These are phyloP conservation scores for Pezicula neosporulosa DNA, from an alignment of 2,329 filamentous ascomycete species.

Conservation along the genomic window DNA sequence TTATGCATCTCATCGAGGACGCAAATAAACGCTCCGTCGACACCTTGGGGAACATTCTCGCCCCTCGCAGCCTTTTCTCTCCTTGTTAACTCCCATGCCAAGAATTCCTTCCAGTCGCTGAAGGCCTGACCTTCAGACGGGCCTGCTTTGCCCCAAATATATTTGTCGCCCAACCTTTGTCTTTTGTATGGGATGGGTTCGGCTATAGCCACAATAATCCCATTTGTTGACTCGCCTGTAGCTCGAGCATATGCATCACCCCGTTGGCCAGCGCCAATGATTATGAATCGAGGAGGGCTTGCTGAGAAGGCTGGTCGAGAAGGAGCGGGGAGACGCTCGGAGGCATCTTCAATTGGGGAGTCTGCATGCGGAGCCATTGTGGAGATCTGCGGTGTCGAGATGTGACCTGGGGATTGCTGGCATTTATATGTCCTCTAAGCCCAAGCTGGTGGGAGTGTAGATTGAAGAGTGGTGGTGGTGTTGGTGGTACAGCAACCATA, in stretches of 20 bases:
- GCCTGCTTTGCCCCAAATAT: conserved; percentile 62
- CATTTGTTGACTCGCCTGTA: conserved; percentile 61
- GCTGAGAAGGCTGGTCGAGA: conserved; percentile 30
- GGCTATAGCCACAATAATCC: conserved; percentile 71
- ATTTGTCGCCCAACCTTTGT: conserved; percentile 61
- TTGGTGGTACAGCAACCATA: too few species aligned
- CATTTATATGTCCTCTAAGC: too few species aligned
- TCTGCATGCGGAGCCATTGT: conserved; percentile 26
- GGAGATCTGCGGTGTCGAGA: background rate
- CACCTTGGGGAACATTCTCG: conserved; percentile 35
- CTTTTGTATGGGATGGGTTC: conserved; percentile 81
- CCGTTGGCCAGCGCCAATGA: conserved; percentile 80
- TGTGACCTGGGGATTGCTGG: too few species aligned
- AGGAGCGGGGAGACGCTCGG: conserved; percentile 21
- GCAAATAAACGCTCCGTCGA: conserved; percentile 63
- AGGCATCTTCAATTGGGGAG: conserved; percentile 7
- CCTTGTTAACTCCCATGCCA: conserved; percentile 66
- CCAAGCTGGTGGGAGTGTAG: too few species aligned
- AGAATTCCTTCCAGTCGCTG: conserved; percentile 68
- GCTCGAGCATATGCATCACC: conserved; percentile 72
- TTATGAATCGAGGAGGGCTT: conserved; percentile 62
- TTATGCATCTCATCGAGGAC: conserved; percentile 88
- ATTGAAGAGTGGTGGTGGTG: too few species aligned
- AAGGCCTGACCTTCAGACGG: conserved; percentile 66
- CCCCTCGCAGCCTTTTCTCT: conserved; percentile 50